Evolutionary conservation across 176 grass and related monocot species (phyloP).

Genomic region (Oryza rufipogon): DNA sequence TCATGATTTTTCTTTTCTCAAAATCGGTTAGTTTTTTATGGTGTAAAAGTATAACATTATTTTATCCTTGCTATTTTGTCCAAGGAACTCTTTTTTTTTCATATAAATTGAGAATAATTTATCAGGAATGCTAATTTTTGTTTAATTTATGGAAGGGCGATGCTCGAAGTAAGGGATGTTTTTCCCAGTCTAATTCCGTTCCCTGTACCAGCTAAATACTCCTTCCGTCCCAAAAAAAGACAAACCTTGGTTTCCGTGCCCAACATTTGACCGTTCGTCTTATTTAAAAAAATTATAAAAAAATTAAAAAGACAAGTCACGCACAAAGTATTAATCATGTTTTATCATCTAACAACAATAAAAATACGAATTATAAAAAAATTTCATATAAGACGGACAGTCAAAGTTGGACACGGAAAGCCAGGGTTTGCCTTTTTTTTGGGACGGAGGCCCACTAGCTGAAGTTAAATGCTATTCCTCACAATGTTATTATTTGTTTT

Average conservation of each 20-base stretch:
- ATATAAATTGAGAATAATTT: background rate
- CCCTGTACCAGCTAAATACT: background rate
- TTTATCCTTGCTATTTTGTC: constrained; percentile 16
- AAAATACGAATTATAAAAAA: no score
- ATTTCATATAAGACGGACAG: no score
- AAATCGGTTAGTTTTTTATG: background rate
- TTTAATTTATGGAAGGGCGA: background rate
- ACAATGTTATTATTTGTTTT: background rate
- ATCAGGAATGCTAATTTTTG: background rate
- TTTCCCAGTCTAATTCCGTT: background rate
- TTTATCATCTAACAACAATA: no score
- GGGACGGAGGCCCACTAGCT: no score
- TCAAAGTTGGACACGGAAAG: no score
- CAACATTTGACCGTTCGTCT: no score
- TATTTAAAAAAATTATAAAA: no score
- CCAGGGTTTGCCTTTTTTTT: no score
- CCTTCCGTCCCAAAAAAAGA: no score
- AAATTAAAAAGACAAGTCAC: no score
- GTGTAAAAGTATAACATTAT: background rate
- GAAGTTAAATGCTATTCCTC: background rate
- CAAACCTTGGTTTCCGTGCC: no score
- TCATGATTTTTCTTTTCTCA: background rate
- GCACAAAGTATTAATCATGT: no score
- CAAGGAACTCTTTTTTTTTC: background rate
- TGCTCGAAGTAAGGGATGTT: background rate